Base-by-base conservation (phyloP, 352 stramenopile species). In the Ochromonadaceae sp. region DNA sequence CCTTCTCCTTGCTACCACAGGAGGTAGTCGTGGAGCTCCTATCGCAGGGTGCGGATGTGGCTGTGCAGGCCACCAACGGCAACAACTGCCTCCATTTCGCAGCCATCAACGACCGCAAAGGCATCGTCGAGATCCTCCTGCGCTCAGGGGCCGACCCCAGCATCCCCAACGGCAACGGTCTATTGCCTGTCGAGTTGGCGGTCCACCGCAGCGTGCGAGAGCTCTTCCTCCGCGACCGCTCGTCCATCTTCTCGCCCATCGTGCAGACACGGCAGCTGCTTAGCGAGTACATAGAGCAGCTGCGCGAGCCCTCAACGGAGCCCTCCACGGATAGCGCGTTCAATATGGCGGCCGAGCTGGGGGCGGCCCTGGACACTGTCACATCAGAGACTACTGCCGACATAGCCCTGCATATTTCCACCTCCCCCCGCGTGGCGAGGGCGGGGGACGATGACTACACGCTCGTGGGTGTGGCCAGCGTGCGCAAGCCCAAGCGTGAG, bases 21-120 rank as follows among this genome's bases (percentile, higher is more conserved):
- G 52, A 61, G 10, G 36, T 61, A 17, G 34, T 61, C 30, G 52
- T 53, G 20, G 52, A 61, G 25, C 22, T 61, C n/a, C 10, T 61
- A 9, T 7, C 30, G 32, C 52, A 61, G 35, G 52, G 52, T 48
- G 52, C 52, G n/a, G 32, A 43, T 5, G 30, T 61, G 28, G 14
- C 4, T 22, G 34, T 31, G 9, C n/a, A 26, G 17, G 34, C 28
- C 32, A 22, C 15, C 7, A 17, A 5, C 9, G 34, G 32, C 4
- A 61, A 61, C 22, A 31, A 7, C 22, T 12, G 22, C 12, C 22
- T 61, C 12, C 52, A 61, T 26, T 61, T 38, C 17, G 52, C 52
- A 12, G 26, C 52, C 22, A 14, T 56, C 4, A 61, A 61, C 25
- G 52, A 30, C 5, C 52, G 48, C 12, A 61, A 57, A 28, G 30